These are phyloP conservation scores for Pleurotus ostreatus DNA, from an alignment of 768 basidiomycete genomes.

Conservation along the genomic window DNA sequence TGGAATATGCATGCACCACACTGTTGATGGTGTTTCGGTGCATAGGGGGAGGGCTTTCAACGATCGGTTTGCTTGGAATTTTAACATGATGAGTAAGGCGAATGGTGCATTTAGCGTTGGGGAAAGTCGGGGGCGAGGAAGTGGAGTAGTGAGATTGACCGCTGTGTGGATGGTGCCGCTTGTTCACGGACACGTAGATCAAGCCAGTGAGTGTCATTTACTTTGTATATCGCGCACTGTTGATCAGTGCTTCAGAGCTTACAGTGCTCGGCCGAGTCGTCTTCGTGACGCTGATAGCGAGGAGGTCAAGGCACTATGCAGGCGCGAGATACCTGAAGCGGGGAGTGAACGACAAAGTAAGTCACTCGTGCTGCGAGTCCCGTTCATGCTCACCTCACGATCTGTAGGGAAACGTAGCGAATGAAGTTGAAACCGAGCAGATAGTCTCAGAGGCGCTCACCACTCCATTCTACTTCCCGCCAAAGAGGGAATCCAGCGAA, in stretches of 20 bases:
- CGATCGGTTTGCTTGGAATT: slow-evolving; percentile 91
- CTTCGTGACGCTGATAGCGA: slow-evolving; percentile 92
- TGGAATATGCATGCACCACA: slow-evolving; percentile 39
- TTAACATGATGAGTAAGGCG: no score
- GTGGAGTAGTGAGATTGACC: slow-evolving; percentile 14
- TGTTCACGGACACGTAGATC: slow-evolving; percentile 95
- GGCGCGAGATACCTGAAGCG: slow-evolving; percentile 93
- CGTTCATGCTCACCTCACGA: no score
- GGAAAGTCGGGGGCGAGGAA: neutral
- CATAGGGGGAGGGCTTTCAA: slow-evolving; percentile 53
- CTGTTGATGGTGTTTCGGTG: neutral
- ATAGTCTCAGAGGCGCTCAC: slow-evolving; percentile 90
- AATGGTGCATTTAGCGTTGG: slow-evolving; percentile 40
- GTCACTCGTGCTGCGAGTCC: neutral
- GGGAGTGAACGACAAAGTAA: slow-evolving; percentile 89
- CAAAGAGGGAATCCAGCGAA: slow-evolving; percentile 26
- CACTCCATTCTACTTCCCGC: slow-evolving; percentile 83
- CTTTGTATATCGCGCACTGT: neutral
- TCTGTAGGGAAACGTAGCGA: slow-evolving; percentile 22
- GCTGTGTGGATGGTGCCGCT: slow-evolving; percentile 88
- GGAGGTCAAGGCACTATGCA: slow-evolving; percentile 91
- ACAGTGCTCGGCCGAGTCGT: slow-evolving; percentile 86
- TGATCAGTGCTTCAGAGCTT: slow-evolving; percentile 55
- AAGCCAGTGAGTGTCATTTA: slow-evolving; percentile 72
- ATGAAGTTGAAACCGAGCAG: slow-evolving; percentile 98